Conservation (phyloP, 208 protist species). For the Herpetomonas muscarum region DNA sequence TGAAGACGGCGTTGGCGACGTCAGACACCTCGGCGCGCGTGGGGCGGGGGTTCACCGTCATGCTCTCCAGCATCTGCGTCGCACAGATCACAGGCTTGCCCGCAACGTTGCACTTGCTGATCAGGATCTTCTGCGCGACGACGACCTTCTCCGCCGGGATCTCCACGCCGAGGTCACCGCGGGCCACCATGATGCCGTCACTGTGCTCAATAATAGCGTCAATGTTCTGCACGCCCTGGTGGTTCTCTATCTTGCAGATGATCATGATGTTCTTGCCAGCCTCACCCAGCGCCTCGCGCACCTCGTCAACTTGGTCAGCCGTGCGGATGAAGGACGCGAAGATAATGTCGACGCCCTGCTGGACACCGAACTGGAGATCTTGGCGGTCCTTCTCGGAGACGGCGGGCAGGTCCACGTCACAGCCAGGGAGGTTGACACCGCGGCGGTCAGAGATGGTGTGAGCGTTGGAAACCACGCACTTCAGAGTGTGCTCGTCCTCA, state of each 20-base stretch:
- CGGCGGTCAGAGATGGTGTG: slow-evolving; percentile 81
- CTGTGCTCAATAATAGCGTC: slow-evolving; percentile 96
- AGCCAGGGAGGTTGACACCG: slow-evolving; percentile 87
- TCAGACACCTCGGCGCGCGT: slow-evolving; percentile 98
- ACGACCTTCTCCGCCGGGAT: slow-evolving; percentile 98
- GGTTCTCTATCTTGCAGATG: slow-evolving; percentile 99
- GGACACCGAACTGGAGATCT: slow-evolving; percentile 93
- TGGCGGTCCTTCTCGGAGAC: slow-evolving; percentile 91
- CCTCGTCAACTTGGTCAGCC: slow-evolving; percentile 91
- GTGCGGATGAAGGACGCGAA: slow-evolving; percentile 98
- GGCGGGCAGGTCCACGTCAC: slow-evolving; percentile 83
- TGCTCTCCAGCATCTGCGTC: slow-evolving; percentile 99
- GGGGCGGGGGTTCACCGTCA: slow-evolving; percentile 96
- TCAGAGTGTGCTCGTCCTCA: slow-evolving; percentile 69
- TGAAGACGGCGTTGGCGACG: slow-evolving; percentile 98
- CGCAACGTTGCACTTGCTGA: slow-evolving; percentile 96
- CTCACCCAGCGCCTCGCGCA: slow-evolving; percentile 88
- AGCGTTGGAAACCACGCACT: slow-evolving; percentile 76
- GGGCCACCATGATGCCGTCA: slow-evolving; percentile 99
- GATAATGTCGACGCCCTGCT: slow-evolving; percentile 98
- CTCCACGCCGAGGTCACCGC: slow-evolving; percentile 98
- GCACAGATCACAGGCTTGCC: slow-evolving; percentile 99
- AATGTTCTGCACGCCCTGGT: slow-evolving; percentile 97
- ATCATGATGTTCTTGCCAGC: slow-evolving; percentile 93
- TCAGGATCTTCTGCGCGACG: slow-evolving; percentile 98